Evolutionary conservation across 106 monocot species (phyloP), one percentile per base, ranked within the genome.

Genomic region (Dendrobium huoshanense): DNA sequence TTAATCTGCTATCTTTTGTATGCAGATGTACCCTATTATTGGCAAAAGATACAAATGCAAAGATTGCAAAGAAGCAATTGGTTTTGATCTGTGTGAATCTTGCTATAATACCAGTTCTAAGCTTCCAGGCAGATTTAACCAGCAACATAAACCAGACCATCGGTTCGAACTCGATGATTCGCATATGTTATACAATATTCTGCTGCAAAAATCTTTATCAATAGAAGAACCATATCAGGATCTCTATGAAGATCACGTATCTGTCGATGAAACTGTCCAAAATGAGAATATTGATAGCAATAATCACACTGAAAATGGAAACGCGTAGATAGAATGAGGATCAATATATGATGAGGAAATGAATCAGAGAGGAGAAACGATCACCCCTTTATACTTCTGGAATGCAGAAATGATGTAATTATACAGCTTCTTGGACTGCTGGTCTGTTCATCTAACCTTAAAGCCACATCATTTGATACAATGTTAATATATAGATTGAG

Each of bases 1-100:
- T 17, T 40, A 41, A 37, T 55, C 78, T 16, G 2, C 18, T 40
- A 33, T 10, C 15, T 72, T 43, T 9, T 18, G 7, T 51, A 4
- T 85, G 67, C 90, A 95, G 98, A 85, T 95, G 81, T 92, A 91
- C 86, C 95, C 95, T 1, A 88, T 99, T 65, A 79, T 79, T 55
- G 98, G 95, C 5, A 95, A 93, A 51, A 87, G 98, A 79, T 95
- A 99, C 83, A 95, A 76, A 80, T 99, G 98, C 54, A 79, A 83
- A 83, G 95, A 95, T 67, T 95, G 95, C 80, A 85, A 77, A 81
- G 95, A 93, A 80, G 10, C 5, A n/a, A 77, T 95, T 19, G 98
- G 98, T 10, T 99, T 95, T 81, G 95, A 95, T 80, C 87, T 95
- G 9, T 93, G 98, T 54, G 95, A 90, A 82, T 64, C 76, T 29